These are phyloP conservation scores for Withania somnifera DNA, from an alignment of 305 asterid species.

Conservation along the genomic window DNA sequence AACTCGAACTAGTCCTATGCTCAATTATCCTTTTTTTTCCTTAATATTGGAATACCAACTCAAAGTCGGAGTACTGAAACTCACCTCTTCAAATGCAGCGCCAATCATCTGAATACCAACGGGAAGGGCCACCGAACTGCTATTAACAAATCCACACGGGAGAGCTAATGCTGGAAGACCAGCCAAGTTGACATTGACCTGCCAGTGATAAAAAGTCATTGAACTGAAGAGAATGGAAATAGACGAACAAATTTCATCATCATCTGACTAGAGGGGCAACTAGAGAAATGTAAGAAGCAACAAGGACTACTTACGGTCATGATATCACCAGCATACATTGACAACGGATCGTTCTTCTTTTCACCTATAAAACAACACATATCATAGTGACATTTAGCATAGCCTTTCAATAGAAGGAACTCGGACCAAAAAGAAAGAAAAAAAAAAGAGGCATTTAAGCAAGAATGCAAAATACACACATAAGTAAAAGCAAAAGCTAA, in stretches of 20 bases:
- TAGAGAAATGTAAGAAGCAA: neutral
- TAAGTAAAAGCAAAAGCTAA: neutral
- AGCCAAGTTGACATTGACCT: conserved; percentile 97
- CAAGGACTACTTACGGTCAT: conserved; percentile 57
- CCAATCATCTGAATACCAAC: conserved; percentile 93
- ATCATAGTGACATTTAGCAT: neutral
- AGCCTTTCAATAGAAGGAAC: neutral
- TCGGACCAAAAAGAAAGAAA: neutral
- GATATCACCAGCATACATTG: conserved; percentile 97
- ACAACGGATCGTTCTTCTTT: conserved; percentile 93
- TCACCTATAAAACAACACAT: conserved; percentile 46
- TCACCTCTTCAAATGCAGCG: conserved; percentile 82
- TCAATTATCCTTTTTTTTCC: neutral
- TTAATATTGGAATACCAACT: neutral
- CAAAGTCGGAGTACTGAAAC: neutral
- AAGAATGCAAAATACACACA: neutral
- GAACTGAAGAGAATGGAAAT: neutral
- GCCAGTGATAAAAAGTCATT: neutral
- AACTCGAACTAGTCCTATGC: neutral
- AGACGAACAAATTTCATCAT: neutral
- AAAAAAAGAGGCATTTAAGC: neutral
- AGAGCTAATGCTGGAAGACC: conserved; percentile 93
- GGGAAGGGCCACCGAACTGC: conserved; percentile 51
- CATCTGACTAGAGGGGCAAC: neutral
- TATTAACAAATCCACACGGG: conserved; percentile 79